Evolutionary conservation across 2,329 filamentous ascomycete species (phyloP), one percentile per base, ranked within the genome.

Genomic region (Sphaerulina musiva): DNA sequence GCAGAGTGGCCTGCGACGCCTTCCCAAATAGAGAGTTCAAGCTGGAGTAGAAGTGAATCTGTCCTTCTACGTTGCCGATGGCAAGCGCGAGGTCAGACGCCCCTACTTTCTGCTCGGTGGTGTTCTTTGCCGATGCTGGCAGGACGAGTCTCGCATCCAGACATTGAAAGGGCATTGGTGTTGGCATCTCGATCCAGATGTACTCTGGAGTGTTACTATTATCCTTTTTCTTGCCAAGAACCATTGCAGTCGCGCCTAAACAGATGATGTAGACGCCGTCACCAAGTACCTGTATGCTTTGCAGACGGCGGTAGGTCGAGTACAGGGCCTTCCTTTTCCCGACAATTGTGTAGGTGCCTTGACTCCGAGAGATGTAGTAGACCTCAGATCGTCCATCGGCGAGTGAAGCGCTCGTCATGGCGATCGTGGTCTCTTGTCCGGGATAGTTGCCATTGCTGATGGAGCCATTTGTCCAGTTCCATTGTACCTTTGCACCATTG

Each of bases 31-130:
- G 42, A 8, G 63, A 56, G 3, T 59, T 47, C 6, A 70, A 46
- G 20, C 67, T 63, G 57, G 85, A 82, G 69, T 95, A 95, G n/a
- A 91, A 73, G 64, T 88, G 82, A 42, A 97, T 86, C 23, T 81
- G 80, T 60, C 93, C 93, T 48, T 83, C 80, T 4, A 81, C 80
- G 59, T 88, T 84, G 49, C 93, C 93, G 51, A 95, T 73, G 3
- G 84, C 85, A 26, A 98, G 70, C 65, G 95, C 86, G n/a, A 93
- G 69, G 8, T 80, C 71, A 62, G 61, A 56, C 31, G 67, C 38
- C 34, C 51, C 31, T 67, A 58, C 69, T 64, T 61, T 68, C 42
- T 45, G 26, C 38, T 51, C 45, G 48, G 32, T 32, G 31, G 40
- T 12, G 3, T n/a, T 40, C 62, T 67, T 65, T 53, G 64, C 65